Base-by-base conservation (phyloP, 352 stramenopile genomes). In the Detonula confervacea region DNA sequence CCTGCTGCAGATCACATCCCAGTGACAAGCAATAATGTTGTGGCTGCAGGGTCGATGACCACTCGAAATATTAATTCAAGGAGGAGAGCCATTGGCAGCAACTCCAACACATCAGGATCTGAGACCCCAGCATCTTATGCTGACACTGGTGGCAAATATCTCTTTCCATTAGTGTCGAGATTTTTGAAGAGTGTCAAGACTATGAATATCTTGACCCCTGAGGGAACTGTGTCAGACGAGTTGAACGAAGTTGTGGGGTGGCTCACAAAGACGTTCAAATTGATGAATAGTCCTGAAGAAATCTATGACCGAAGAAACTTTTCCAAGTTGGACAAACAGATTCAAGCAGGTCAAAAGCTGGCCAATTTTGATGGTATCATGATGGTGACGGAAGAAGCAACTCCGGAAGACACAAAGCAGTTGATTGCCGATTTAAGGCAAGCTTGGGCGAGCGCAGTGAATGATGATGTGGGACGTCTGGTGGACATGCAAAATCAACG, bases 241-340 rank as follows among this genome's bases (percentile, higher is more conserved):
- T 71, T 93, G 22, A 81, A 78, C 61, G 69, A 77, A 35, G 80
- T 89, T 2, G 80, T 81, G 18, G 79, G 70, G 16, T 93, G 87
- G 87, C 85, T 82, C 61, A 64, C 68, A 9, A 75, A 81, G 68
- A 85, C 85, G 25, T 78, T 86, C 11, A 89, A 88, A 52, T 82
- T 90, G 63, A 66, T 91, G 9, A 82, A 74, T 64, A 75, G 35
- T 25, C 76, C 80, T 47, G 60, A 61, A 35, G 85, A 93, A 51
- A 65, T 90, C 20, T 91, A 85, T 46, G 85, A 93, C 54, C 80
- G 77, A 47, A 75, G 79, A 20, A 90, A 81, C 51, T 87, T 88
- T 65, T 83, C 83, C 11, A 80, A 81, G 14, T 85, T 93, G 42
- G 84, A 91, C 71, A 80, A 83, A 60, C 82, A 87, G 30, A 70